These are phyloP conservation scores for Blastobotrys arbuscula DNA, from an alignment of 1,139 yeast genomes.

Conservation along the genomic window DNA sequence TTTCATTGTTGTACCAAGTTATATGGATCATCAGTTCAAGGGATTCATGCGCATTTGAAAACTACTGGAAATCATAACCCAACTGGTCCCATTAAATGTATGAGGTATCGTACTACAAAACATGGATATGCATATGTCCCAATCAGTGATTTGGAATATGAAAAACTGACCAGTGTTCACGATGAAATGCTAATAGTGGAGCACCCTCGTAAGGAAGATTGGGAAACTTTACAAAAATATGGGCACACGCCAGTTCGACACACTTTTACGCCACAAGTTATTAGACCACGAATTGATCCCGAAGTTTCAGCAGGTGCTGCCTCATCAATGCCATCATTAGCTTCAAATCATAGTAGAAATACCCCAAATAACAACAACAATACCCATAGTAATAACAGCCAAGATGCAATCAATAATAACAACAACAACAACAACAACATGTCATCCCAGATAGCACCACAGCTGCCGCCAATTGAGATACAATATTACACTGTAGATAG, in stretches of 20 bases:
- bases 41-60: slow-evolving; percentile 12
- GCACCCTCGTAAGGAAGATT: slow-evolving; percentile 6
- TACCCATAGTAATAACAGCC: background rate
- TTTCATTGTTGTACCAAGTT: slow-evolving; percentile 11
- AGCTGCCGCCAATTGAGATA: background rate
- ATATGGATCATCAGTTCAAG: slow-evolving; percentile 11
- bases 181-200: slow-evolving; percentile 10
- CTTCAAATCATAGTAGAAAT: background rate
- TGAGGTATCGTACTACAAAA: slow-evolving; percentile 14
- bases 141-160: slow-evolving; percentile 11
- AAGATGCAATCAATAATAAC: background rate
- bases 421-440: background rate
- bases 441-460: background rate
- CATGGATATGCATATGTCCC: slow-evolving; percentile 14
- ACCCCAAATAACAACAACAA: background rate
- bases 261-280: slow-evolving; percentile 1
- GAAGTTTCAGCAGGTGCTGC: background rate
- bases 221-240: slow-evolving; percentile 6
- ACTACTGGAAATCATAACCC: slow-evolving; percentile 10
- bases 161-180: slow-evolving; percentile 10
- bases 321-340: background rate
- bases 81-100: slow-evolving; percentile 9
- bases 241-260: background rate
- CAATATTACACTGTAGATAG: slow-evolving; percentile 9
- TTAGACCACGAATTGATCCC: background rate